Evolutionary conservation across 331 rosid genomes (phyloP).

Genomic region (Malus hybrid): DNA sequence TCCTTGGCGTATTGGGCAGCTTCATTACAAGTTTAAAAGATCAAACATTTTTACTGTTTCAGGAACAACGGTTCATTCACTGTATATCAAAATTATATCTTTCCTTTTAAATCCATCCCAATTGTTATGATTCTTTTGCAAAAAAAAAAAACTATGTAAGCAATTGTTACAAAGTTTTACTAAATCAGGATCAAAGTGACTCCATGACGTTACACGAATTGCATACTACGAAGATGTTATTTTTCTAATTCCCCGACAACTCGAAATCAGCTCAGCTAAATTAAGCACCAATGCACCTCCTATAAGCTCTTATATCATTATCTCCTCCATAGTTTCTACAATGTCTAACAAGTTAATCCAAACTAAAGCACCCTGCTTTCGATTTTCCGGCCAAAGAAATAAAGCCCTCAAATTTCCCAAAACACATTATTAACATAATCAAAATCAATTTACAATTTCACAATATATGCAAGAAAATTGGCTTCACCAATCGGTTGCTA

Average conservation of each 20-base stretch:
- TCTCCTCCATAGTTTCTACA: neutral
- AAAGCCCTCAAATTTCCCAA: neutral
- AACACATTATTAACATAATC: neutral
- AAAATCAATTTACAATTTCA: neutral
- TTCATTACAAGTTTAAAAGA: neutral
- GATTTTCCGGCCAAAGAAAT: neutral
- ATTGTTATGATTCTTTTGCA: neutral
- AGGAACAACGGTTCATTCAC: neutral
- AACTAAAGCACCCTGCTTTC: neutral
- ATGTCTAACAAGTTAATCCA: neutral
- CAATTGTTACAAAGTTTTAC: neutral
- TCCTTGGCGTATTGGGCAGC: neutral
- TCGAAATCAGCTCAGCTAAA: slow-evolving; percentile 5
- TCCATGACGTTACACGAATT: neutral
- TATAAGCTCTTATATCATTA: neutral
- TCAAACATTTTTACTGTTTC: neutral
- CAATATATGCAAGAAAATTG: neutral
- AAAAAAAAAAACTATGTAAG: neutral
- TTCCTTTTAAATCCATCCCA: neutral
- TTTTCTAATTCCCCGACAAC: neutral
- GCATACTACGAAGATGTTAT: neutral
- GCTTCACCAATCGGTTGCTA: neutral
- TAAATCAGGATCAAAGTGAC: neutral
- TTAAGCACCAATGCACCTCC: neutral
- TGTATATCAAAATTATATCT: neutral